Evolutionary conservation across 441 rosid genomes (phyloP), one percentile per base, ranked within the genome.

Genomic region (Mallotus japonicus): DNA sequence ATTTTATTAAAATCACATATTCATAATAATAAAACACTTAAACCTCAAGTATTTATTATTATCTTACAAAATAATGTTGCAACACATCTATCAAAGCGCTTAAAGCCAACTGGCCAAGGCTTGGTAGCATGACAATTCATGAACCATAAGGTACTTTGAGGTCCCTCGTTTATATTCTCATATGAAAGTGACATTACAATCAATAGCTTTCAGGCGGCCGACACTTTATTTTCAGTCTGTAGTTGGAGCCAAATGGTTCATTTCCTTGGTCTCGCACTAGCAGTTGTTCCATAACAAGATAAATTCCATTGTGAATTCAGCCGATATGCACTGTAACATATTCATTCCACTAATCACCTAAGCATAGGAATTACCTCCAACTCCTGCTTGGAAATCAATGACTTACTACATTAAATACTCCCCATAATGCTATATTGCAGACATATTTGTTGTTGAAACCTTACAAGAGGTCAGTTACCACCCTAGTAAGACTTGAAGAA

Each of bases 231-330:
- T 66, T 37, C 62, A 28, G 2, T 3, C 19, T 50, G 12, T 22
- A 8, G 20, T 56, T 28, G 24, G 5, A 44, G 65, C 75, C 70
- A 75, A 68, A 20, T 76, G 81, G 78, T 65, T 54, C 17, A 15
- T 47, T 65, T 62, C 44, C 32, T 65, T 13, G 15, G 42, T 70
- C 62, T 54, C 55, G 14, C 14, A 22, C 9, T 37, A 17, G 71
- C 28, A 71, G 56, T 5, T 19, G 32, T 56, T 63, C 20, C 71
- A 79, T 13, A 71, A 77, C 62, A 64, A 24, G 53, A 71, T 81
- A 84, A 81, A 53, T 67, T 57, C 65, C 79, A 68, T 85, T 65
- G 86, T 78, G 73, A 73, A 73, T 66, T 86, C 87, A 79, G 89
- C 79, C 83, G 56, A 62, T 42, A 58, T 56, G 40, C 66, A 0